Conservation (phyloP, 768 basidiomycete species). For the Leccinum truebloodii region DNA sequence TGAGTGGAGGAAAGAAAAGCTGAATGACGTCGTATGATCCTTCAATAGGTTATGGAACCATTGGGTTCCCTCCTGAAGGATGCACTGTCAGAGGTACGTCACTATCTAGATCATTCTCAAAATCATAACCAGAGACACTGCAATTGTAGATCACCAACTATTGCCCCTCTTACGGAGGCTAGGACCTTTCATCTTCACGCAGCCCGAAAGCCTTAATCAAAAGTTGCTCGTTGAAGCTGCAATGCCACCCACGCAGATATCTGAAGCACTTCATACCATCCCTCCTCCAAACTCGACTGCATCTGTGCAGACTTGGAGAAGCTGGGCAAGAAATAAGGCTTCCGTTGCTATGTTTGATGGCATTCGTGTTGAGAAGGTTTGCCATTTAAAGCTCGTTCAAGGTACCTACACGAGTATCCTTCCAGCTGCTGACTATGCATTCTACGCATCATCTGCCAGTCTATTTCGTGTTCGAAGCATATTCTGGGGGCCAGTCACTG, state of each 20-base stretch:
- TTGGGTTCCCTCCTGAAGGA: neutral
- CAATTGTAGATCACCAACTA: neutral
- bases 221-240: neutral
- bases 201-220: neutral
- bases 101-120: neutral
- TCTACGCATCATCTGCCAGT: neutral
- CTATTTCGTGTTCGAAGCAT: neutral
- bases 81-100: neutral
- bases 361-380: neutral
- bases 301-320: neutral
- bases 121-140: neutral
- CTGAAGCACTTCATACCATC: neutral
- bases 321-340: neutral
- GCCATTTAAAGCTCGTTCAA: neutral
- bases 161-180: neutral
- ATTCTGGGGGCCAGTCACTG: neutral
- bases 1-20: neutral
- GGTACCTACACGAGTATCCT: neutral
- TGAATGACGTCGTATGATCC: neutral
- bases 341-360: neutral
- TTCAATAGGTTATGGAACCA: too few relatives aligned
- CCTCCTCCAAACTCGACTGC: neutral
- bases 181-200: neutral
- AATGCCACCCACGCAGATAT: neutral
- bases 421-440: neutral